Evolutionary conservation across 2,329 filamentous ascomycete genomes (phyloP).

Genomic region (Nemania sp.): DNA sequence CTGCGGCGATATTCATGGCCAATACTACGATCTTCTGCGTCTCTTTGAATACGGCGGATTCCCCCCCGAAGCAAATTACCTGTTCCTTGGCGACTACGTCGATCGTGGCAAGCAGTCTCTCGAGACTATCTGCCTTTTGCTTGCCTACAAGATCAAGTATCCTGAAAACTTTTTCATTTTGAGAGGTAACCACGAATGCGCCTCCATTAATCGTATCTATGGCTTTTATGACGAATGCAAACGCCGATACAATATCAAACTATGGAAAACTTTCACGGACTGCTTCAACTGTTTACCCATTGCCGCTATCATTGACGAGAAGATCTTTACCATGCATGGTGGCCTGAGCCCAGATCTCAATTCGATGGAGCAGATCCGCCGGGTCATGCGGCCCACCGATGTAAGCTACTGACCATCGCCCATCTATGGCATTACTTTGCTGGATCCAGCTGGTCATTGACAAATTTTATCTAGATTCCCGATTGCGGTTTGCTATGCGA

Average conservation of each 20-base stretch:
- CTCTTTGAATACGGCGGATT: constrained; percentile 99
- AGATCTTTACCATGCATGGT: constrained; percentile 99
- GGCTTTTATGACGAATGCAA: constrained; percentile 99
- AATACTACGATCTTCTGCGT: constrained; percentile 97
- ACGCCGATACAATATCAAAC: constrained; percentile 90
- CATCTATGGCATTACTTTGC: constrained; percentile 20
- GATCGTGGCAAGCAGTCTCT: constrained; percentile 94
- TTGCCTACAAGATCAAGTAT: constrained; percentile 97
- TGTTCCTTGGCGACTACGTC: constrained; percentile 96
- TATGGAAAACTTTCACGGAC: constrained; percentile 98
- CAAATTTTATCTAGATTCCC: constrained; percentile 71
- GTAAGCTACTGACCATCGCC: constrained; percentile 58
- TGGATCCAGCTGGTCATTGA: constrained; percentile 38
- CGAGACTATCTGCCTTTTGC: constrained; percentile 87
- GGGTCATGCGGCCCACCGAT: constrained; percentile 98
- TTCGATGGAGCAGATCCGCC: constrained; percentile 99
- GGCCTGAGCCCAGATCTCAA: constrained; percentile 95
- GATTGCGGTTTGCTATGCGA: constrained; percentile 98
- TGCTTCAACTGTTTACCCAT: constrained; percentile 96
- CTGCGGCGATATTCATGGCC: constrained; percentile 97
- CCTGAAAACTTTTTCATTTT: constrained; percentile 97
- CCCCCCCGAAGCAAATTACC: constrained; percentile 97
- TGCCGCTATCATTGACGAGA: constrained; percentile 93
- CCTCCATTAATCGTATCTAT: constrained; percentile 93
- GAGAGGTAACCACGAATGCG: constrained; percentile 94